Evolutionary conservation across 805 yeast species (phyloP), one percentile per base, ranked within the genome.

Genomic region (Ogataea paraovalis): DNA sequence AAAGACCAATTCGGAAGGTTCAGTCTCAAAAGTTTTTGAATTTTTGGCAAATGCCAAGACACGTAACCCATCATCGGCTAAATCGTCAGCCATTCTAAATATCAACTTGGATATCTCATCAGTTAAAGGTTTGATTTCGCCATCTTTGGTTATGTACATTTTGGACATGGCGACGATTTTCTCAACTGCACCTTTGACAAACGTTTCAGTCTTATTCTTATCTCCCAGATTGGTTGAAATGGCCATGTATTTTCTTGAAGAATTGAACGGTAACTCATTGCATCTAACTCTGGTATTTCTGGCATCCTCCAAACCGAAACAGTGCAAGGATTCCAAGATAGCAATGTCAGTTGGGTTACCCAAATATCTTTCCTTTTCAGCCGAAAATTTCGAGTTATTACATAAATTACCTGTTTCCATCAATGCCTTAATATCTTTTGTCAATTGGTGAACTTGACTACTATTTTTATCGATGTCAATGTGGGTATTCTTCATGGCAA

Each of bases 271-370:
- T 43, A 85, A 69, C 66, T 92, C 99, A 53, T 76, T 75, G 3
- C 76, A 60, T 59, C 94, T 79, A 22, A 77, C 71, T 48, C 72
- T 72, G 7, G 82, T 72, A 25, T 72, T 70, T 65, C 99, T 82
- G 9, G 67, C 60, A 64, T 94, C 98, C 6, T 78, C 80, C 42
- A 88, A 61, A 3, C 84, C 87, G 66, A 90, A 89, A 48, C 77
- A 78, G 4, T 79, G 70, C 47, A 90, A 71, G 30, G 81, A 79
- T 65, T 88, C 96, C 47, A 90, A 72, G 39, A 94, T 72, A 0
- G 99, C 98, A 56, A 91, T 82, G 69, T 94, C 99, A 13, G 96
- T 89, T 36, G 99, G 96, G 66, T 92, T 94, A 23, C 99, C 99
- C 41, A 87, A 79, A 60, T 69, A 85, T 60, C 79, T 82, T 49